Base-by-base conservation (phyloP, 1,284 basidiomycete genomes). In the Neonothopanus nambi region DNA sequence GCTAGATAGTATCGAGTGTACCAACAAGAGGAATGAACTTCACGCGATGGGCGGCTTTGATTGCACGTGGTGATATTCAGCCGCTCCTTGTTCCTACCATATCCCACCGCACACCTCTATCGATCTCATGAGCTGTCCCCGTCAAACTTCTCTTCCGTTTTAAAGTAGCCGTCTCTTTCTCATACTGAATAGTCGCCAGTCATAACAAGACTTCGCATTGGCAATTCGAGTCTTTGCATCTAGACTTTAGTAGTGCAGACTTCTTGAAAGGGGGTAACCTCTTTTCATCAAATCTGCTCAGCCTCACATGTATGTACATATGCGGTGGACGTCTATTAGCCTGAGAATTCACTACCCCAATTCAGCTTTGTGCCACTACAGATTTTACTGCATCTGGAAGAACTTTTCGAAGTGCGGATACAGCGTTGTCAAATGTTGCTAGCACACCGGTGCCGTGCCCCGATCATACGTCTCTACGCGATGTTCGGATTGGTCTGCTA, bases 41-140 rank as follows among this genome's bases (percentile, higher is more conserved):
- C 73, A 62, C 73, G 72, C 73, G 70, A 69, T 68, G 60, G 61
- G 59, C 68, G 67, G 69, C 61, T 55, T 41, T 51, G n/a, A 21
- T 24, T 28, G 43, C 43, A 45, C 43, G 26, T 45, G 43, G 21
- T 45, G 3, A n/a, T 30, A 45, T 45, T n/a, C 43, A n/a, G n/a
- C n/a, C n/a, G n/a, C n/a, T n/a, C n/a, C n/a, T n/a, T n/a, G n/a
- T n/a, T n/a, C n/a, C n/a, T n/a, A n/a, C n/a, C n/a, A n/a, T n/a
- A 33, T 33, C 4, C 30, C 26, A 28, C 26, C 26, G 26, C n/a
- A n/a, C n/a, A n/a, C n/a, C n/a, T n/a, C n/a, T n/a, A n/a, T n/a
- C n/a, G n/a, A n/a, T n/a, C n/a, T n/a, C n/a, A n/a, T n/a, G 26
- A 5, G 26, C 26, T 28, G 26, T 28, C 26, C 26, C 11, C 5